Evolutionary conservation across 2,329 filamentous ascomycete species (phyloP).

Genomic region (Alternaria sp.): DNA sequence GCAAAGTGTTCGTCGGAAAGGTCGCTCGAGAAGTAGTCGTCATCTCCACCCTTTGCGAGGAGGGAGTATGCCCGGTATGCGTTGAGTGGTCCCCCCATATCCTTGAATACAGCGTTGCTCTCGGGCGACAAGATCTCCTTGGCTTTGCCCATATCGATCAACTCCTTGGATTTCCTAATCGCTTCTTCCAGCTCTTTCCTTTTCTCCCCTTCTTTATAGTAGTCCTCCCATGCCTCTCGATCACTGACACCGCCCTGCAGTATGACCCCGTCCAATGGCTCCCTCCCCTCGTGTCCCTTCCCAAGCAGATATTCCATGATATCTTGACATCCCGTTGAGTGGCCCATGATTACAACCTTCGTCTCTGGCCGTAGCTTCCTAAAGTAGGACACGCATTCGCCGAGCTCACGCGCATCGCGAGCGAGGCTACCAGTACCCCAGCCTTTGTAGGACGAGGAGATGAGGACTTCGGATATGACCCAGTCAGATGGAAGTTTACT

Average conservation of each 20-base stretch:
- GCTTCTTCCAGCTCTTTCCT: slow-evolving; percentile 18
- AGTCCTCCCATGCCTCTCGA: slow-evolving; percentile 64
- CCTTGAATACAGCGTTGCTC: slow-evolving; percentile 35
- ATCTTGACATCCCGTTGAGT: slow-evolving; percentile 74
- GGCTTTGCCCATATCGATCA: slow-evolving; percentile 65
- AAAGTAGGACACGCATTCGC: slow-evolving; percentile 62
- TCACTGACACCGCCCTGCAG: slow-evolving; percentile 84
- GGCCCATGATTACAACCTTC: slow-evolving; percentile 73
- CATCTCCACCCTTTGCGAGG: slow-evolving; percentile 69
- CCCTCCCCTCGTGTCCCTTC: slow-evolving; percentile 50
- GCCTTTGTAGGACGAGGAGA: slow-evolving; percentile 63
- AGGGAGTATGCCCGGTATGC: slow-evolving; percentile 68
- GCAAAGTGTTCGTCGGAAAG: slow-evolving; percentile 67
- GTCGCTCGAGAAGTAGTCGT: slow-evolving; percentile 90
- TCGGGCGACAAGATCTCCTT: slow-evolving; percentile 63
- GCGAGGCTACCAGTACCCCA: slow-evolving; percentile 65
- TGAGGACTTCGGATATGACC: slow-evolving; percentile 61
- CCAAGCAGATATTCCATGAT: slow-evolving; percentile 69
- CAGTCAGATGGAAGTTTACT: slow-evolving; percentile 60
- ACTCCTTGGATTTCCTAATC: slow-evolving; percentile 61
- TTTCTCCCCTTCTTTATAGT: slow-evolving; percentile 45
- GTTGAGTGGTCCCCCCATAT: slow-evolving; percentile 58
- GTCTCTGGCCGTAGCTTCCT: slow-evolving; percentile 51
- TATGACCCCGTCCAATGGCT: slow-evolving; percentile 75
- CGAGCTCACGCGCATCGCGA: slow-evolving; percentile 64